A percentile compares a stretch with the other conserved stretches of the same genome.
These are phyloP conservation scores for Lentinula novae-zelandiae DNA, from an alignment of 1,284 basidiomycete genomes.

Conservation along the genomic window DNA sequence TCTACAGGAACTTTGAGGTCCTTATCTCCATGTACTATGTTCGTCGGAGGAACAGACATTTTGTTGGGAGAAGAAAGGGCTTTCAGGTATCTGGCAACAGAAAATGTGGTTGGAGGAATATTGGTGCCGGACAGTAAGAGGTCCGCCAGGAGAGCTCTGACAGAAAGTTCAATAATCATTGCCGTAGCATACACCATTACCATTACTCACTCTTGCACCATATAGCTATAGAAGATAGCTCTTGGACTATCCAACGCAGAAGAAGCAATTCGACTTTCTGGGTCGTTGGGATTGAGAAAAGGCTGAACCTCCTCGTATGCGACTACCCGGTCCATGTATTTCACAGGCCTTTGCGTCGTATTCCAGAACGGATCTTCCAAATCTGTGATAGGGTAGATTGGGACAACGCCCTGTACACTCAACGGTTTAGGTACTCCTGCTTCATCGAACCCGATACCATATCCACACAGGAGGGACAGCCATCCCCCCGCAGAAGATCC, in stretches of 20 bases:
- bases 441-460: constrained; percentile 30
- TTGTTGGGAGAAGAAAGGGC: constrained; percentile 15
- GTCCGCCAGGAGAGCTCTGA: constrained; percentile 25
- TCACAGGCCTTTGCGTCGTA: constrained; percentile 29
- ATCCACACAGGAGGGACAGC: constrained; percentile 29
- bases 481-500: constrained; percentile 37
- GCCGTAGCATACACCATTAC: background rate
- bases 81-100: constrained; percentile 25
- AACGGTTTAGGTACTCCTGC: constrained; percentile 26
- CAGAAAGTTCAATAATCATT: background rate
- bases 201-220: constrained; percentile 33
- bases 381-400: constrained; percentile 35
- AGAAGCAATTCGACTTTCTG: constrained; percentile 21
- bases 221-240: constrained; percentile 33
- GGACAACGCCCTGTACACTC: constrained; percentile 27
- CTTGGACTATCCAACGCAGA: constrained; percentile 24
- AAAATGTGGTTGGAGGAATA: constrained; percentile 26
- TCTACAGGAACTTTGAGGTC: constrained; percentile 31
- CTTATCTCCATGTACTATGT: constrained; percentile 30
- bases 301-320: constrained; percentile 25
- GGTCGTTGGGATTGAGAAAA: constrained; percentile 26
- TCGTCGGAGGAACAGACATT: constrained; percentile 26
- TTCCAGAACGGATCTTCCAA: constrained; percentile 33
- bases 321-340: constrained; percentile 29
- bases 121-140: constrained; percentile 30